These are phyloP conservation scores for Yamadazyma sp. DNA, from an alignment of 1,139 yeast genomes.

Conservation along the genomic window DNA sequence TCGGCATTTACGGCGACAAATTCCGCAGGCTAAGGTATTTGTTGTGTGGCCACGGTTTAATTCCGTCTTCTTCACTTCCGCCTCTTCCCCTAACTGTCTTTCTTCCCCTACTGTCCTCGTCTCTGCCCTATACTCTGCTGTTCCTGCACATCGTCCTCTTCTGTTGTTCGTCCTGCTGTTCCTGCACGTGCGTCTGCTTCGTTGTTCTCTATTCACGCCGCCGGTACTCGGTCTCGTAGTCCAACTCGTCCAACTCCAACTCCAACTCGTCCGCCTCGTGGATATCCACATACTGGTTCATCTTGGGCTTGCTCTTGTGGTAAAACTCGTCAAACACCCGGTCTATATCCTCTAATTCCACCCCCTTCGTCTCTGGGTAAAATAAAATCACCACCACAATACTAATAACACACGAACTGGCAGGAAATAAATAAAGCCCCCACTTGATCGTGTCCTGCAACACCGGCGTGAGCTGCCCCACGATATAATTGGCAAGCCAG, in stretches of 20 bases:
- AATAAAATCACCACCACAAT: conserved; percentile 56
- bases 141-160: no score
- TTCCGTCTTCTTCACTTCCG: no score
- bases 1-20: no score
- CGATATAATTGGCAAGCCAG: conserved; percentile 55
- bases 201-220: no score
- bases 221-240: conserved; percentile 15
- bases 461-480: conserved; percentile 55
- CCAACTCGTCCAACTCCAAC: conserved; percentile 24
- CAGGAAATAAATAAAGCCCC: conserved; percentile 52
- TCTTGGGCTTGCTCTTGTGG: conserved; percentile 16
- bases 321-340: conserved; percentile 64
- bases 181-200: no score
- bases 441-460: conserved; percentile 48
- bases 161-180: no score
- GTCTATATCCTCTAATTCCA: conserved; percentile 87
- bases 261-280: conserved; percentile 10
- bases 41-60: no score
- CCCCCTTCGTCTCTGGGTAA: conserved; percentile 90
- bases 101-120: no score
- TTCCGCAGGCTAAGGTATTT: no score
- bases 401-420: conserved; percentile 44
- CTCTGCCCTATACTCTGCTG: no score
- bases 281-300: conserved; percentile 20
- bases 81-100: no score